These are phyloP conservation scores for Podospora appendiculata DNA, from an alignment of 495 filamentous ascomycete species.

Conservation along the genomic window DNA sequence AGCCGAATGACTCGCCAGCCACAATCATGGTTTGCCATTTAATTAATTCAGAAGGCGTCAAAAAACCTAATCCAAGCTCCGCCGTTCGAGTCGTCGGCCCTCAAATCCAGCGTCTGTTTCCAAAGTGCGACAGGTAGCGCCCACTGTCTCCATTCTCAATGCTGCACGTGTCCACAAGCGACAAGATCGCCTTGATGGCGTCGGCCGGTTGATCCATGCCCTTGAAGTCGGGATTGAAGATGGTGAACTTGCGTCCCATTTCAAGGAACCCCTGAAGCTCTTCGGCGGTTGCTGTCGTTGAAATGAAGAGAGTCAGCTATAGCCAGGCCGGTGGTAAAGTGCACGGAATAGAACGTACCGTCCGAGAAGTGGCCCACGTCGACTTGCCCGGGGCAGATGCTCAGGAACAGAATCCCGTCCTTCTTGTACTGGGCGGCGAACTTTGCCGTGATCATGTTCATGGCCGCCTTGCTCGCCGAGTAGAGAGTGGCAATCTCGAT, in stretches of 20 bases:
- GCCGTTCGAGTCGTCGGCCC: neutral
- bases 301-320: conserved; percentile 1
- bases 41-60: no score
- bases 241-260: conserved; percentile 20
- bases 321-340: neutral
- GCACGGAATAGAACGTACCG: conserved; percentile 8
- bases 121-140: conserved; percentile 41
- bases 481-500: conserved; percentile 20
- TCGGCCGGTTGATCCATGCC: conserved; percentile 36
- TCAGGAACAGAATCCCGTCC: conserved; percentile 45
- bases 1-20: no score
- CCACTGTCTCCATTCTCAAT: conserved; percentile 44
- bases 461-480: conserved; percentile 31
- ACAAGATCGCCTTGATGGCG: conserved; percentile 29
- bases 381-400: conserved; percentile 42
- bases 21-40: no score
- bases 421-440: conserved; percentile 44
- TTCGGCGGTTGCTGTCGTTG: conserved; percentile 30
- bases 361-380: conserved; percentile 24
- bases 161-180: conserved; percentile 34
- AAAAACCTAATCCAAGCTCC: no score
- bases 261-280: conserved; percentile 16
- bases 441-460: conserved; percentile 38
- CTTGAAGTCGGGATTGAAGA: conserved; percentile 43
- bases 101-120: conserved; percentile 4